Percentiles rank a stretch among this genome's conserved stretches.
Evolutionary conservation across 2,329 filamentous ascomycete species (phyloP).

Genomic region (Xylariaceae sp.): DNA sequence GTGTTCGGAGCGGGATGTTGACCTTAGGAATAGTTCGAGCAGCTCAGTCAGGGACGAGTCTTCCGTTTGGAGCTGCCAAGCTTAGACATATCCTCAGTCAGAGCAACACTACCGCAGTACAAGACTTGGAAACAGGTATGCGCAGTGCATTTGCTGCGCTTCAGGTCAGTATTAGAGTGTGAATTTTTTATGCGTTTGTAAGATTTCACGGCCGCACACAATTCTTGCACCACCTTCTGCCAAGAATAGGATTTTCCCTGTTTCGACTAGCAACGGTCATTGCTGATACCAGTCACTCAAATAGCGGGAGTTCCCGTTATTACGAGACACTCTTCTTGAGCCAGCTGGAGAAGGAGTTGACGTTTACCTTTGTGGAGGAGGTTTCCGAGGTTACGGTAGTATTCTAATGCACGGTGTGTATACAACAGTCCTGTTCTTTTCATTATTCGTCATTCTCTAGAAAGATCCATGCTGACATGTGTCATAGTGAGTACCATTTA

Average conservation of each 20-base stretch:
- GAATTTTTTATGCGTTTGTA: no score
- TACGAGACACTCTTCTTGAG: constrained; percentile 41
- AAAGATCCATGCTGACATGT: no score
- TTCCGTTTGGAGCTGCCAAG: constrained; percentile 60
- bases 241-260: no score
- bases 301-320: constrained; percentile 39
- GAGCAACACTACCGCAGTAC: constrained; percentile 38
- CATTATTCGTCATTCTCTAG: no score
- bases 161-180: constrained; percentile 21
- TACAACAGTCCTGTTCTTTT: no score
- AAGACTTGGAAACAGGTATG: constrained; percentile 56
- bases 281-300: no score
- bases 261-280: no score
- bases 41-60: constrained; percentile 51
- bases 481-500: no score
- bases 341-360: constrained; percentile 48
- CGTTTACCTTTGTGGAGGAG: constrained; percentile 83
- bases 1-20: no score
- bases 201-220: no score
- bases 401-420: constrained; percentile 64
- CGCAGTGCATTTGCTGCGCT: constrained; percentile 55
- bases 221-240: no score
- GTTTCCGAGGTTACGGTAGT: constrained; percentile 87
- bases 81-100: constrained; percentile 25
- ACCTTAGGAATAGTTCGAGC: constrained; percentile 37